Evolutionary conservation across 805 yeast genomes (phyloP), one percentile per base, ranked within the genome.

Genomic region (Kurtzmaniella fragi): DNA sequence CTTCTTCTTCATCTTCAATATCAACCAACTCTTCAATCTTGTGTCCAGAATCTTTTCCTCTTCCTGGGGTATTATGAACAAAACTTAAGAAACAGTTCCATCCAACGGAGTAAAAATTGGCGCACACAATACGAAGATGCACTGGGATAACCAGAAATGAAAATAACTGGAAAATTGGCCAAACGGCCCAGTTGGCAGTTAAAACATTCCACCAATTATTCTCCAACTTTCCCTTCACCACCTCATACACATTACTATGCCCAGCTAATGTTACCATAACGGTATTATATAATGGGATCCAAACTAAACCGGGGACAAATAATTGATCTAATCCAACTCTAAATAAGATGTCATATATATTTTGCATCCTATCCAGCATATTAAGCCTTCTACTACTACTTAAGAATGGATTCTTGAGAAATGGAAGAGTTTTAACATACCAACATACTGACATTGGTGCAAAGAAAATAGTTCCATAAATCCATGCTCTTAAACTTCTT

Each of bases 41-140:
- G 36, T 53, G 49, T n/a, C 67, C 67, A 36, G 63, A 57, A 9
- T 63, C 64, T 42, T 62, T 60, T 20, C 66, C 70, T 37, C 62
- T 71, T 8, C 66, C 62, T 43, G 54, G 50, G 12, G 68, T 62
- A 35, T 78, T 69, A 46, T 84, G 88, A 40, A 64, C 57, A 39
- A 54, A 63, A 47, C 71, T 66, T 53, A 67, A 61, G 50, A 56
- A 67, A 32, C 66, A 60, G 45, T 62, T 67, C 73, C 73, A 67
- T 20, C 69, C 67, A 16, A 65, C 54, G 6, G 70, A 62, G 62
- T 68, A 64, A 9, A 64, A 31, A 41, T 67, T 67, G 16, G 68
- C 45, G 16, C 61, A 53, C 12, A 67, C 63, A 12, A 64, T 54
- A 35, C 73, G 49, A 31, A 63, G 52, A 40, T 66, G 70, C 10